Evolutionary conservation across 495 filamentous ascomycete species (phyloP).

Genomic region (Pseudevernia furfuracea): DNA sequence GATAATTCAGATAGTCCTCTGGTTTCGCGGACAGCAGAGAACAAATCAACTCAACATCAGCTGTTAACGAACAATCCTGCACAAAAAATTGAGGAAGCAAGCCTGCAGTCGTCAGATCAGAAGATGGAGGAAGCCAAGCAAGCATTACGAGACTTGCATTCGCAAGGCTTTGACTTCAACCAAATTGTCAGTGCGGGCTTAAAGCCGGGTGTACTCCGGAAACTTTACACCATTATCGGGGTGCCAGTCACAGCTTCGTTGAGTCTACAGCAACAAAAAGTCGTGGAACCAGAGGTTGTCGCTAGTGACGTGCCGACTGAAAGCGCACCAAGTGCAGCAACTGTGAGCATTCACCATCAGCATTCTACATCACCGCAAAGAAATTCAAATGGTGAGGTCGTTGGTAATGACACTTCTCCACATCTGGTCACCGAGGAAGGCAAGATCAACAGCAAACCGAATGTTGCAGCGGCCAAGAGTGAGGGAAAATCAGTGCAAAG

Average conservation of each 20-base stretch:
- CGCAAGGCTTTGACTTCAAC: conserved; percentile 57
- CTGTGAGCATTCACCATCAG: not conserved
- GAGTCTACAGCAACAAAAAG: conserved; percentile 9
- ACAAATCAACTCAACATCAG: not conserved
- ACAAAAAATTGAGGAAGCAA: conserved; percentile 1
- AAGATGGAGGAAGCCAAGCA: conserved; percentile 44
- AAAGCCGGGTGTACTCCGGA: conserved; percentile 50
- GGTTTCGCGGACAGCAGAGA: not conserved
- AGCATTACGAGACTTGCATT: conserved; percentile 56
- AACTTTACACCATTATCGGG: conserved; percentile 59
- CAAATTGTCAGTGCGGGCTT: conserved; percentile 67
- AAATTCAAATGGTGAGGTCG: not conserved
- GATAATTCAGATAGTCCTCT: not conserved
- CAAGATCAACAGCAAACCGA: not conserved
- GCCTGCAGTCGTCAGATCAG: not conserved
- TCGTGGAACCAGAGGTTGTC: conserved; percentile 4
- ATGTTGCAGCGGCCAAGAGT: not conserved
- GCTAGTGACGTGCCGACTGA: not conserved
- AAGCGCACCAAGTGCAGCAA: not conserved
- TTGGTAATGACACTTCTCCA: not conserved
- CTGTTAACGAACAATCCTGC: not conserved
- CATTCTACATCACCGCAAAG: not conserved
- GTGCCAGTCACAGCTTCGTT: conserved; percentile 36
- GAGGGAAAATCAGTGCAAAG: not conserved
- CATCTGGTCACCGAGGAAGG: not conserved